A percentile compares a stretch with the other conserved stretches of the same genome.
These are phyloP conservation scores for Benincasa hispida DNA, from an alignment of 306 rosid genomes.

Conservation along the genomic window DNA sequence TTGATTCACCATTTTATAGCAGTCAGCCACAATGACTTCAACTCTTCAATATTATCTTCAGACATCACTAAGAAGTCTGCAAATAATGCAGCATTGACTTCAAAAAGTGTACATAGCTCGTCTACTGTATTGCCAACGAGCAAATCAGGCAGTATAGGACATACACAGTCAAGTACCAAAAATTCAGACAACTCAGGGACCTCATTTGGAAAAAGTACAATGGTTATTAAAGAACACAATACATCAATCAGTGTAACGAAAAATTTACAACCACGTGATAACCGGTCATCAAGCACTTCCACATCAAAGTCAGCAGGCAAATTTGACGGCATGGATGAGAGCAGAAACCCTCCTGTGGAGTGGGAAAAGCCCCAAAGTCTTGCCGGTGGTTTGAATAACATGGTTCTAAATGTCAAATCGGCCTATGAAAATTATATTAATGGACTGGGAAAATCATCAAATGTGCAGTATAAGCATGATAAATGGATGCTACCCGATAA, in stretches of 20 bases:
- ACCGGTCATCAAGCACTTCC: constrained; percentile 24
- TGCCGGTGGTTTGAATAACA: constrained; percentile 27
- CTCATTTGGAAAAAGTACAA: constrained; percentile 5
- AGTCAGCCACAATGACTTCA: constrained; percentile 28
- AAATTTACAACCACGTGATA: constrained; percentile 26
- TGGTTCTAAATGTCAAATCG: constrained; percentile 33
- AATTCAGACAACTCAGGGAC: constrained; percentile 12
- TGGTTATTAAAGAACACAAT: constrained; percentile 8
- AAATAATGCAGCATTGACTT: background rate
- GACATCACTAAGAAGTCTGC: constrained; percentile 21
- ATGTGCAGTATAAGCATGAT: constrained; percentile 50
- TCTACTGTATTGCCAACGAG: constrained; percentile 11
- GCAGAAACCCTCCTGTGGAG: constrained; percentile 28
- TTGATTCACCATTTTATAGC: constrained; percentile 12
- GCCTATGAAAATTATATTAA: constrained; percentile 33
- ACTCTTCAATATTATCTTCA: constrained; percentile 26
- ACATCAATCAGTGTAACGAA: constrained; percentile 15
- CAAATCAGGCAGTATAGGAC: constrained; percentile 15
- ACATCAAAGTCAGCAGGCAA: constrained; percentile 26
- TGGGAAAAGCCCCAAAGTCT: constrained; percentile 31
- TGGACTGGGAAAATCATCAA: constrained; percentile 23
- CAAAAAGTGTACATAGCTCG: background rate
- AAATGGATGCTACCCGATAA: constrained; percentile 90
- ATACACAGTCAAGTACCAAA: constrained; percentile 18
- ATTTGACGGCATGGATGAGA: constrained; percentile 21